Conservation (phyloP, 495 filamentous ascomycete species). For the Xylaria nigripes region DNA sequence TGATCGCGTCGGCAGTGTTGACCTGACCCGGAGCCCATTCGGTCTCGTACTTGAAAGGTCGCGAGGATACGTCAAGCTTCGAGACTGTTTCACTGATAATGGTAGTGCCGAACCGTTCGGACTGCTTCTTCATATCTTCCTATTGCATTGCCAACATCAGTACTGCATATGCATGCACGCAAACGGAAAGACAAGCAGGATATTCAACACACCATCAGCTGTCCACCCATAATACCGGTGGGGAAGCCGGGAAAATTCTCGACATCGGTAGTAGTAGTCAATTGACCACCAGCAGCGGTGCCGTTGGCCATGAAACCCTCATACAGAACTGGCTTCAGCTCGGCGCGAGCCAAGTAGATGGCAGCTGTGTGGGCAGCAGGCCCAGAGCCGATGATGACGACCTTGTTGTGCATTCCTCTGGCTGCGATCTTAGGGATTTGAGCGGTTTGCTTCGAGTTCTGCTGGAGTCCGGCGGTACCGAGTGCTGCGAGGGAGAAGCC, state of each 20-base stretch:
- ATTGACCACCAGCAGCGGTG: conserved; percentile 89
- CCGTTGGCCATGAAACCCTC: conserved; percentile 97
- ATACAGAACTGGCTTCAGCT: conserved; percentile 86
- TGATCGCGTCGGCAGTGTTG: conserved; percentile 80
- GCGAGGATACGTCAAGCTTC: conserved; percentile 73
- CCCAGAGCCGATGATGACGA: conserved; percentile 86
- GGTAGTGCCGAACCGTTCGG: conserved; percentile 79
- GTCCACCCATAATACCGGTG: conserved; percentile 70
- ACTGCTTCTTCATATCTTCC: conserved; percentile 90
- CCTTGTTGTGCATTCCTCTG: conserved; percentile 70
- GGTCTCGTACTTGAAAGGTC: conserved; percentile 86
- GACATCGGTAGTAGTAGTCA: conserved; percentile 95
- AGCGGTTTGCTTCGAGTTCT: conserved; percentile 54
- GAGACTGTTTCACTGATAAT: conserved; percentile 89
- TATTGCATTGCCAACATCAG: conserved; percentile 26
- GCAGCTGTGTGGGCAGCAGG: conserved; percentile 96
- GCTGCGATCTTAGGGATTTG: conserved; percentile 38
- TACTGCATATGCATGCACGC: conserved; percentile 1
- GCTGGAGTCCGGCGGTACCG: conserved; percentile 53
- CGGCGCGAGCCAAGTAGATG: conserved; percentile 88
- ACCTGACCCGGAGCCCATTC: conserved; percentile 71
- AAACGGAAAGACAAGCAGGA: not conserved
- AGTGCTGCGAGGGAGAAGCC: conserved; percentile 53
- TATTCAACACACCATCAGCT: conserved; percentile 61
- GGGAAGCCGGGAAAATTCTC: conserved; percentile 98